phyloP scores from a whole-genome alignment of 192 early-diverging fungal genomes.

The Backusella morwellensis region DNA sequence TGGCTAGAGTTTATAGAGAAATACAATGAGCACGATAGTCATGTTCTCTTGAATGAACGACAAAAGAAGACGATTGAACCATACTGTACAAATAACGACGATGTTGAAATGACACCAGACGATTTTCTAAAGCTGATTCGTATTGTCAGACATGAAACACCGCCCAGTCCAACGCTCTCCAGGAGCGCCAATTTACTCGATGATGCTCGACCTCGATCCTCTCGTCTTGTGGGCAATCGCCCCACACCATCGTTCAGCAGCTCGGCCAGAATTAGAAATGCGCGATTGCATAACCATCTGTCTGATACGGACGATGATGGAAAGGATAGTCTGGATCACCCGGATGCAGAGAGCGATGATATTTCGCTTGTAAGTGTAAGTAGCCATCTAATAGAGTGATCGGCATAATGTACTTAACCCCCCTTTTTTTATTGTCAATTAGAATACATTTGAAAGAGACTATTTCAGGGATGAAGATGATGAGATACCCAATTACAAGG shows the following conservation, averaged over 20 bases:
- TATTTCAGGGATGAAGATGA: not conserved
- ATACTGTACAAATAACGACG: conserved; percentile 30
- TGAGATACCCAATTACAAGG: not conserved
- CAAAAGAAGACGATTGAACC: conserved; percentile 31
- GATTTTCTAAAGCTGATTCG: conserved; percentile 36
- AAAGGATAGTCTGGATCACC: not conserved
- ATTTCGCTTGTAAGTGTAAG: conserved; percentile 1
- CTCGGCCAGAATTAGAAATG: not conserved
- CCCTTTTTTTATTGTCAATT: not conserved
- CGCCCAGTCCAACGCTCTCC: not conserved
- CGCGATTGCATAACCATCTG: not conserved
- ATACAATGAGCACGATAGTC: conserved; percentile 26
- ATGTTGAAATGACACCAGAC: conserved; percentile 43
- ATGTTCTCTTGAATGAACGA: conserved; percentile 27
- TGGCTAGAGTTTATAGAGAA: conserved; percentile 28
- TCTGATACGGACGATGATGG: not conserved
- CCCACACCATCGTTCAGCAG: not conserved
- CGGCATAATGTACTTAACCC: not conserved
- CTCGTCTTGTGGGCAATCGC: not conserved
- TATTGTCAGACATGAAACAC: not conserved
- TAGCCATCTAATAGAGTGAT: not conserved
- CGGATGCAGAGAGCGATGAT: not conserved
- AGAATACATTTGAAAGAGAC: not conserved
- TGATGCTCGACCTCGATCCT: not conserved
- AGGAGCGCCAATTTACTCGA: not conserved